Evolutionary conservation across 768 basidiomycete species (phyloP), one percentile per base, ranked within the genome.

Genomic region (Coprinopsis cinerea): DNA sequence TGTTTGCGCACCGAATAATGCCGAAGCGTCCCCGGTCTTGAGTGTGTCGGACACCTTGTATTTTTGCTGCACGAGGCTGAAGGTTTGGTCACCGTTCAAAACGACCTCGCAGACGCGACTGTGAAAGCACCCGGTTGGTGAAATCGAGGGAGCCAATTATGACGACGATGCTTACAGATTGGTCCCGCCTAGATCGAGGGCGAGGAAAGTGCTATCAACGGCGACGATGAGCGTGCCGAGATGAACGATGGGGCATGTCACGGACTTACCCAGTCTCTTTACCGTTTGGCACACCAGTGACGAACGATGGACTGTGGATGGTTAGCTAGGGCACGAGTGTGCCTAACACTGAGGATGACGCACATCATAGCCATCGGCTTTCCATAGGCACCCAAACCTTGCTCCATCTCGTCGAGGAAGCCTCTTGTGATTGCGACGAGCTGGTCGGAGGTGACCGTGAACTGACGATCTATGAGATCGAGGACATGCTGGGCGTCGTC

Each of bases 81-180:
- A 98, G 15, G 88, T 84, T 58, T 90, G 81, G 67, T 96, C 77
- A 27, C 96, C 96, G 44, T 87, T 76, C n/a, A 99, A 75, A 25
- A 83, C 77, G 42, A 98, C 92, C 65, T 97, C 89, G 68, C 94
- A 97, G 41, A 96, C 93, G 45, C 93, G 94, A 53, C 92, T 96
- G 55, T 45, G 34, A 24, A 34, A 51, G n/a, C 14, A 7, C 2
- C 9, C 22, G n/a, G n/a, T n/a, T n/a, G 18, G 14, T 20, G 13
- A 24, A 18, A 17, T 22, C 28, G 40, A 6, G 5, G 1, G 22
- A 39, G 44, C 32, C 22, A 14, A 27, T 2, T 15, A 18, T 9
- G 17, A 17, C 27, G n/a, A n/a, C 14, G 25, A 13, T 48, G 73
- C 88, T 64, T 67, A 96, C 88, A 99, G 77, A 64, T 99, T 99